Evolutionary conservation across 805 yeast species (phyloP).

Genomic region (Kodamaea neixiangensis): DNA sequence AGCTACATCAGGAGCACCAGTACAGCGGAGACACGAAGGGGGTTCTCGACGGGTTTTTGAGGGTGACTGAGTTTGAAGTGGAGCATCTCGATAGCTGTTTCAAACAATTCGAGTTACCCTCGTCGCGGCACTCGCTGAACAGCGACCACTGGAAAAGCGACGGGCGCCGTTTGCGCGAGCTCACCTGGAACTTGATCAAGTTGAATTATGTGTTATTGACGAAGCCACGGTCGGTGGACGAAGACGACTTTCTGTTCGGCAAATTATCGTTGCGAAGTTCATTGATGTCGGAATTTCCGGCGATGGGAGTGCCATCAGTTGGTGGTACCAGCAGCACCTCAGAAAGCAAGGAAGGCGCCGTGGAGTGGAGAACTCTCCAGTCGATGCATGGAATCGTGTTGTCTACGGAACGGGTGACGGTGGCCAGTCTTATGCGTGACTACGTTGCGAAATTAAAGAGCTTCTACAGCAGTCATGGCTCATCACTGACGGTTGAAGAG

Average conservation of each 20-base stretch:
- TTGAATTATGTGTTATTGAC: conserved; percentile 17
- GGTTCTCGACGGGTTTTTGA: neutral
- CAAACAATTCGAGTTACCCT: conserved; percentile 4
- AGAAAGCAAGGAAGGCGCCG: neutral
- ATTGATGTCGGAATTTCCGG: neutral
- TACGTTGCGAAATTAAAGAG: conserved; percentile 16
- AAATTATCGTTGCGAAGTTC: neutral
- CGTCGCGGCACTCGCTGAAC: neutral
- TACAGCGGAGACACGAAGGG: neutral
- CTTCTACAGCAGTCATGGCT: neutral
- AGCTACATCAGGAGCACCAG: neutral
- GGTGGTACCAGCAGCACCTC: neutral
- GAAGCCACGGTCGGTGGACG: neutral
- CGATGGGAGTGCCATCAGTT: neutral
- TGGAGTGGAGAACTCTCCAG: conserved; percentile 7
- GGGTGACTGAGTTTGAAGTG: neutral
- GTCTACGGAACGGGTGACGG: conserved; percentile 24
- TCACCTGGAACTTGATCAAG: conserved; percentile 34
- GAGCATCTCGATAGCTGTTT: conserved; percentile 7
- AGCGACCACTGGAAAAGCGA: conserved; percentile 18
- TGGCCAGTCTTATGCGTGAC: conserved; percentile 23
- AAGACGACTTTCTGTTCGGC: neutral
- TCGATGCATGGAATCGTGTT: conserved; percentile 15
- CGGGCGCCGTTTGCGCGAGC: conserved; percentile 28
- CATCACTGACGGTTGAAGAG: conserved; percentile 6